Base-by-base conservation (phyloP, 257 asterid species). In the Solanum medicagineum region DNA sequence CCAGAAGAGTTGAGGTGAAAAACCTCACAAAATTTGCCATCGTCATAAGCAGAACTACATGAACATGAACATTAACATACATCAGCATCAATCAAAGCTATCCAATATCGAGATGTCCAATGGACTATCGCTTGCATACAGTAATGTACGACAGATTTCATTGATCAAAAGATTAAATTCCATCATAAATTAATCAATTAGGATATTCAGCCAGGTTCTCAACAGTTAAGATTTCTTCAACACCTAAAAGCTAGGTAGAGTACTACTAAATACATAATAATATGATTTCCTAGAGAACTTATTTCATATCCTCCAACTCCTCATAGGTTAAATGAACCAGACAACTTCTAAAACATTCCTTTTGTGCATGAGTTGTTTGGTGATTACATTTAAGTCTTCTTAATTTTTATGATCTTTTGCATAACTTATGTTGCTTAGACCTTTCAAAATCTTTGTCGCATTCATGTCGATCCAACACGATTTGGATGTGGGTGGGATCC, bases 1-100 rank as follows among this genome's bases (percentile, higher is more conserved):
- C 99, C 99, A 85, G 99, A 92, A 89, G 94, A 91, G 88, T 89
- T 93, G 86, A 91, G 80, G 91, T 97, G 99, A 91, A 95, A 97
- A 15, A 94, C 89, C 90, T 95, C 98, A 84, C 99, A 97, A 88
- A 95, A 97, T 57, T 92, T 97, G 56, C 98, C 98, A 53, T 95
- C 97, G 88, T 95, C 98, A 79, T 97, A 97, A 59, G 93, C 97
- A 86, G 94, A 86, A 85, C 99, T 97, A 85, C 71, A 19, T 29
- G 26, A 53, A 85, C 71, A 19, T 29, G 26, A 53, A 16, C 47
- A 77, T 71, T 83, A 73, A 51, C 85, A 84, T 81, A 83, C 86
- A 85, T 87, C 82, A 87, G 68, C 22, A 74, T 47, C 83, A 77
- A 53, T 77, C 65, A 51, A 77, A 77, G 14, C 42, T 51, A 51